Evolutionary conservation across 208 protist genomes (phyloP), one percentile per base, ranked within the genome.

Genomic region (Vickermania ingenoplastis): DNA sequence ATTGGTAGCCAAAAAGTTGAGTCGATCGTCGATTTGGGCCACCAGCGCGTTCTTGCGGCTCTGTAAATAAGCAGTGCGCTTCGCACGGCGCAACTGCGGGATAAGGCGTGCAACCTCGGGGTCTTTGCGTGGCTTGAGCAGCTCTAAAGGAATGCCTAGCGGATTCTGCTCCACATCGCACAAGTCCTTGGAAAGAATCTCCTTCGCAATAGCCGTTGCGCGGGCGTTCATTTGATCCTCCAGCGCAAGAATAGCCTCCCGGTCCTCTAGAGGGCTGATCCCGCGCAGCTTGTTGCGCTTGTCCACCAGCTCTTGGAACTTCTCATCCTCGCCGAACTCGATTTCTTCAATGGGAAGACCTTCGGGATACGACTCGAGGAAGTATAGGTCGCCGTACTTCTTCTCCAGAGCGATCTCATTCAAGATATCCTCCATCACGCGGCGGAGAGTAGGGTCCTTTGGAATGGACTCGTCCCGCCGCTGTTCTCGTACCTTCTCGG

Each of bases 321-420:
- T 26, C 4, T 24, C 30, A 65, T 94, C 87, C 1, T 53, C 65
- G 29, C 61, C 36, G 25, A 81, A 52, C 0, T 63, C 65, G 5
- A 85, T 26, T n/a, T 79, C 67, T 36, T 71, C 67, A 28, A 81
- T 23, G 0, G 71, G 68, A 7, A 85, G 68, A 27, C 79, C 79
- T 31, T 72, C 69, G 51, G 83, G 65, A 22, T 71, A 65, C 30
- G 73, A 75, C 26, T 84, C 63, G 23, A 92, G 61, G 55, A 92
- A 92, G 74, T 86, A 87, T 24, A 87, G 62, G 48, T 91, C 80
- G n/a, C 81, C 84, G n/a, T 77, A 60, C 49, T 80, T 68, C 52
- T 69, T 29, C 62, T 92, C 79, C 59, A 69, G 72, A 13, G 81
- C 78, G 26, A 92, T 53, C 56, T 88, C 85, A 21, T 41, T 53